These are phyloP conservation scores for Drosera spatulata DNA, from an alignment of 179 eudicot genomes.

Conservation along the genomic window DNA sequence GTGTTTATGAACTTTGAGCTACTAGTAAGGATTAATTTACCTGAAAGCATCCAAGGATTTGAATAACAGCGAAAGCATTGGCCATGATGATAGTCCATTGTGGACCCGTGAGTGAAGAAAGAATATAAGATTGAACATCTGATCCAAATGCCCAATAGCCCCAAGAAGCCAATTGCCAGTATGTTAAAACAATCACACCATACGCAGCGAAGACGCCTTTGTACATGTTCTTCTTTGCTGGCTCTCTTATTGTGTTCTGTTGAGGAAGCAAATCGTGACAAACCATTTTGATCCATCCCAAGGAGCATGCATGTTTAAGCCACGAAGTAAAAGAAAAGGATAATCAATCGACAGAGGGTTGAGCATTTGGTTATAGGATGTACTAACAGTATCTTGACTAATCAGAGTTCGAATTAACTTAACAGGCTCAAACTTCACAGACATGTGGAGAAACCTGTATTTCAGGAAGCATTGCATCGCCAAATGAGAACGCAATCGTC, in stretches of 20 bases:
- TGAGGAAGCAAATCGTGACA: not conserved
- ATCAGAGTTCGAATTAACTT: too few species aligned
- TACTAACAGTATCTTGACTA: too few species aligned
- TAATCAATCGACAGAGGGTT: too few species aligned
- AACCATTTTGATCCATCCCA: not conserved
- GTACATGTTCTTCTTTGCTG: constrained; percentile 34
- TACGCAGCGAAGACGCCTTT: constrained; percentile 40
- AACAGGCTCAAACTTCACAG: too few species aligned
- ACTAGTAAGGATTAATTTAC: constrained; percentile 5
- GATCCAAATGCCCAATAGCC: constrained; percentile 43
- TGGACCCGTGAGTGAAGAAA: constrained; percentile 29
- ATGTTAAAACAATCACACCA: constrained; percentile 22
- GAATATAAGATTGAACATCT: constrained; percentile 25
- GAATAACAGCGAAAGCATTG: constrained; percentile 31
- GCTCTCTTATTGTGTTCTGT: constrained; percentile 29
- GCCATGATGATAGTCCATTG: constrained; percentile 36
- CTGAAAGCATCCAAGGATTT: constrained; percentile 40
- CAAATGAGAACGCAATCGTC: constrained; percentile 35
- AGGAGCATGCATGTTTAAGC: not conserved
- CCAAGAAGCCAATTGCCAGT: constrained; percentile 32
- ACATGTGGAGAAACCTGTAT: constrained; percentile 19
- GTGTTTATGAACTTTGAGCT: too few species aligned
- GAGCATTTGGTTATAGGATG: too few species aligned
- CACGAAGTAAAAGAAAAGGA: not conserved
- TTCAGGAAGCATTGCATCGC: constrained; percentile 47